Evolutionary conservation across 176 grass and related monocot genomes (phyloP), one percentile per base, ranked within the genome.

Genomic region (Carex myosuroides): DNA sequence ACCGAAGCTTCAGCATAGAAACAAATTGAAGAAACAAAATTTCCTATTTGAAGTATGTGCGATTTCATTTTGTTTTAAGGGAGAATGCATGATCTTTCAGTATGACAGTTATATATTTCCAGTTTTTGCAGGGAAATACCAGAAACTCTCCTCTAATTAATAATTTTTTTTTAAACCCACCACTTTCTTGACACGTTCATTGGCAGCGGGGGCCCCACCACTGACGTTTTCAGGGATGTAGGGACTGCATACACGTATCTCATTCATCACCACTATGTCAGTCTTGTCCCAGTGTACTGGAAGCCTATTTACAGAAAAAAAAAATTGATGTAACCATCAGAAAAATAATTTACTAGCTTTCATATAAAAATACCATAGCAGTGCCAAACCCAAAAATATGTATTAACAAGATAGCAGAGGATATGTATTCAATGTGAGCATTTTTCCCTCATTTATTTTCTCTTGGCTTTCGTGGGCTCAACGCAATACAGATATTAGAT

Each of bases 161-260:
- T 30, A 79, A 37, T 52, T 11, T 1, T 57, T 7, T 42, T 77
- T 81, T 17, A 32, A 48, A 84, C 87, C 80, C 91, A 99, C 96
- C 96, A 95, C 93, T 99, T 95, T 99, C 88, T 91, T 99, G 64
- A 99, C 96, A 18, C 96, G 93, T 69, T 99, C 93, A 70, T 90
- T 99, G 16, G 96, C 96, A 84, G 91, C 89, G 8, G 91, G 68
- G 82, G 93, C 87, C 85, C 93, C 96, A 46, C 93, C 96, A 29
- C 79, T 95, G 32, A 99, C 93, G 89, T 92, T 99, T 89, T 99
- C 93, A 87, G 90, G 91, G 29, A 93, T 85, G 84, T 99, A 99
- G 8, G 93, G 96, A 73, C 83, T 93, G 70, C 91, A 87, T n/a
- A 99, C 96, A 52, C 93, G 89, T 61, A 99, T 90, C 42, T 93